These are phyloP conservation scores for Elongisporangium senticosum DNA, from an alignment of 352 stramenopile genomes.

Conservation along the genomic window DNA sequence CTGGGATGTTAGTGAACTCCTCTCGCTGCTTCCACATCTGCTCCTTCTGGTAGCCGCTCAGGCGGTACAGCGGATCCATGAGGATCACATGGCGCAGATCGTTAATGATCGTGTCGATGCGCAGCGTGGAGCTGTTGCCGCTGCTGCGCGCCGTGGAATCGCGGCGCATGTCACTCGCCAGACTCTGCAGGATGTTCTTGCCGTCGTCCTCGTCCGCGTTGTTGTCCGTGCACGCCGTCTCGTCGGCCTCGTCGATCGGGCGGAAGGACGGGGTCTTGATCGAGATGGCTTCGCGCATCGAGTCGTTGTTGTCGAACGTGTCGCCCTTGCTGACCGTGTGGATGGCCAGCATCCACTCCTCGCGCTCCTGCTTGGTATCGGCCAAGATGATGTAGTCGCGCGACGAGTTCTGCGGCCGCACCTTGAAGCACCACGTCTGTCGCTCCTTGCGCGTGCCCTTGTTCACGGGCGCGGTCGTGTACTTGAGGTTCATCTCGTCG, in stretches of 20 bases:
- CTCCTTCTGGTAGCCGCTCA: conserved; percentile 79
- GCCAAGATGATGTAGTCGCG: conserved; percentile 81
- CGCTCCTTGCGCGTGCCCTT: conserved; percentile 74
- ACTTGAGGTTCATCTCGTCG: conserved; percentile 84
- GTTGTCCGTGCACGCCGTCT: conserved; percentile 24
- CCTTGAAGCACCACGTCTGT: conserved; percentile 85
- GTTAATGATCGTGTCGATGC: conserved; percentile 38
- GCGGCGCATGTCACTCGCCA: conserved; percentile 38
- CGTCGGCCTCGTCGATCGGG: conserved; percentile 1
- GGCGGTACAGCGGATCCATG: conserved; percentile 72
- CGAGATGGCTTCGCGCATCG: conserved; percentile 10
- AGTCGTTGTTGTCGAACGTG: conserved; percentile 32
- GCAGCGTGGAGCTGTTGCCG: conserved; percentile 41
- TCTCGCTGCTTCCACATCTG: conserved; percentile 79
- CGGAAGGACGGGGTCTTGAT: conserved; percentile 6
- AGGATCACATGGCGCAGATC: conserved; percentile 79
- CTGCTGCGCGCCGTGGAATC: conserved; percentile 57
- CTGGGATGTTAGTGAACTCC: conserved; percentile 70
- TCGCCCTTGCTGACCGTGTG: conserved; percentile 69
- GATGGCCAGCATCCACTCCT: conserved; percentile 87
- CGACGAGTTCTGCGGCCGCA: conserved; percentile 64
- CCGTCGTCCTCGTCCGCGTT: conserved; percentile 45
- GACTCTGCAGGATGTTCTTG: conserved; percentile 43
- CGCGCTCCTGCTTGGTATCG: conserved; percentile 85
- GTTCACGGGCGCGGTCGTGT: conserved; percentile 81